Percentiles rank a stretch among this genome's conserved stretches.
These are phyloP conservation scores for Lipomyces sp. DNA, from an alignment of 805 yeast species.

Conservation along the genomic window DNA sequence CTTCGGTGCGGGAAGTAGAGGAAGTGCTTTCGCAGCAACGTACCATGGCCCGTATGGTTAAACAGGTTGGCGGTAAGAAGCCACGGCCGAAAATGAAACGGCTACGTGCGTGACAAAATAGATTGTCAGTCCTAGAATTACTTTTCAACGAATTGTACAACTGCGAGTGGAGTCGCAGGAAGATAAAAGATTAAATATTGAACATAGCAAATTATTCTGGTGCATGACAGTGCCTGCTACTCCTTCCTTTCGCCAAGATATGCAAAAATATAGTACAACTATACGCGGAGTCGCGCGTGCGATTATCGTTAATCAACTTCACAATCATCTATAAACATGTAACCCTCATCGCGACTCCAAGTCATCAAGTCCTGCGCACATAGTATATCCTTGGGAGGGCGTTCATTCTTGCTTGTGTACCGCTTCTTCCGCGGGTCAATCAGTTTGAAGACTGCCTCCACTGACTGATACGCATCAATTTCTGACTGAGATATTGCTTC, in stretches of 20 bases:
- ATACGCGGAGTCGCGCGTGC: neutral
- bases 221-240: neutral
- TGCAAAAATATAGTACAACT: neutral
- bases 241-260: neutral
- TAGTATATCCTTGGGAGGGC: constrained; percentile 14
- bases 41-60: constrained; percentile 94
- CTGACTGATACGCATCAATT: constrained; percentile 26
- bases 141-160: no score
- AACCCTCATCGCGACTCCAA: constrained; percentile 25
- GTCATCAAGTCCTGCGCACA: constrained; percentile 19
- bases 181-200: neutral
- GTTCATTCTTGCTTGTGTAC: constrained; percentile 13
- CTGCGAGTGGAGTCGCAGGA: no score
- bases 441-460: constrained; percentile 25
- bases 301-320: neutral
- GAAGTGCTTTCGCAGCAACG: constrained; percentile 88
- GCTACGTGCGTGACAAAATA: constrained; percentile 20
- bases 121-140: no score
- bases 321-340: constrained; percentile 13
- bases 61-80: constrained; percentile 59
- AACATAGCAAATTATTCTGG: neutral
- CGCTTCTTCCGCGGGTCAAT: constrained; percentile 33
- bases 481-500: constrained; percentile 14
- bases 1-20: constrained; percentile 89
- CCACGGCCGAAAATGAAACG: constrained; percentile 32